A percentile compares a stretch with the other conserved stretches of the same genome.
These are phyloP conservation scores for Neoboletus brunneissimus DNA, from an alignment of 768 basidiomycete genomes.

Conservation along the genomic window DNA sequence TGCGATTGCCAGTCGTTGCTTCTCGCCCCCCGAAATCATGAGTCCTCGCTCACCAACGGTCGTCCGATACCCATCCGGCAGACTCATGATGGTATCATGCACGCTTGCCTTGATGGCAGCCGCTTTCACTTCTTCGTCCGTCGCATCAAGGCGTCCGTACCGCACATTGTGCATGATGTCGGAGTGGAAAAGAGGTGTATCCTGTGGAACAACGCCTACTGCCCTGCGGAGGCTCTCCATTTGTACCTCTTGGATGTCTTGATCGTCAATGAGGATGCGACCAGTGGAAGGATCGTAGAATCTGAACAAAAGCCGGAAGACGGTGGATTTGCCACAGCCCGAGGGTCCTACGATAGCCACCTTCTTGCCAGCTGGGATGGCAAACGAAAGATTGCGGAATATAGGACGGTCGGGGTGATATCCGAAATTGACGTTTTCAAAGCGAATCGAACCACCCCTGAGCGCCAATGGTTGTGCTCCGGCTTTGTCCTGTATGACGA, in stretches of 20 bases:
- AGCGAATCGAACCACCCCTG: slow-evolving; percentile 83
- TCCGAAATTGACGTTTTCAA: slow-evolving; percentile 88
- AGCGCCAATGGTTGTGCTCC: slow-evolving; percentile 65
- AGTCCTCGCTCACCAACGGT: slow-evolving; percentile 94
- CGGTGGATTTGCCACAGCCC: slow-evolving; percentile 96
- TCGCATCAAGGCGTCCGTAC: slow-evolving; percentile 86
- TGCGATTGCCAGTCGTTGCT: slow-evolving; percentile 94
- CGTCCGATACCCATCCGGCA: slow-evolving; percentile 87
- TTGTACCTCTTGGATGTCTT: slow-evolving; percentile 74
- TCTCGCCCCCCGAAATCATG: slow-evolving; percentile 99
- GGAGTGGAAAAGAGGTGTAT: slow-evolving; percentile 95
- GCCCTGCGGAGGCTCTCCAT: slow-evolving; percentile 66
- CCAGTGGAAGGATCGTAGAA: slow-evolving; percentile 89
- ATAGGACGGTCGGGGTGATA: slow-evolving; percentile 93
- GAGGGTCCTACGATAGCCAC: slow-evolving; percentile 96
- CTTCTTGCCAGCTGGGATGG: slow-evolving; percentile 93
- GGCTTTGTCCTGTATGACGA: slow-evolving; percentile 56
- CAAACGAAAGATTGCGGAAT: slow-evolving; percentile 84
- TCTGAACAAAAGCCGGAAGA: slow-evolving; percentile 89
- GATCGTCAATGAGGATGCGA: slow-evolving; percentile 82
- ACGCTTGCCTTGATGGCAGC: slow-evolving; percentile 88
- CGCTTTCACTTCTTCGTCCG: slow-evolving; percentile 83
- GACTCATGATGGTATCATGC: slow-evolving; percentile 68
- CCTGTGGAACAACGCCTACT: slow-evolving; percentile 96
- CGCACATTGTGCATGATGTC: slow-evolving; percentile 94